Base-by-base conservation (phyloP, 2,329 filamentous ascomycete species). In the Ceratocystis albifundus region DNA sequence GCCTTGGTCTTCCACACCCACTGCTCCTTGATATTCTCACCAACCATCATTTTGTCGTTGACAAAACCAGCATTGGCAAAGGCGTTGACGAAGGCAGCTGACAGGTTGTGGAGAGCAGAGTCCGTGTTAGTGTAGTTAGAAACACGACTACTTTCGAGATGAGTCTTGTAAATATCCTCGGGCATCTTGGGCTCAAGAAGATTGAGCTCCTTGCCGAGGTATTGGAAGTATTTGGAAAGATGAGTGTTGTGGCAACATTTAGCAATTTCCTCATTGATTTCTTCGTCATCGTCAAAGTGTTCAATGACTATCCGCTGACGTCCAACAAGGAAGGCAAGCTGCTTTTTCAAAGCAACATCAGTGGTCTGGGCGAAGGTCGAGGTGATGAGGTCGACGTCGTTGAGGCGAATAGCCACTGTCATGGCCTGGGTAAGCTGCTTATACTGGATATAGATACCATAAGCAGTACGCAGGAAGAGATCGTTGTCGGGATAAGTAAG, bases 1-100 rank as follows among this genome's bases (percentile, higher is more conserved):
- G 95, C 91, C 77, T 99, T 99, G 22, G 95, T 97, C 80, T 97
- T 99, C 90, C 91, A 99, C 3, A 99, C 90, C 93, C 94, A 99
- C 69, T 88, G 89, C 71, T 88, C 87, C 79, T 96, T 95, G 69
- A 91, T 87, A 68, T 89, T 87, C 22, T 94, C 88, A 53, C 90
- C 87, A 67, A 97, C 80, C 93, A 99, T 96, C 84, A 99, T 88
- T 81, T 96, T 97, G 76, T 99, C 94, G 67, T 92, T 89, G 55
- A 91, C 89, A 71, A 91, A 99, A 41, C 94, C 94, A 65, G 94
- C 92, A 71, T 99, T 99, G 69, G 94, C 91, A 72, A 99, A 97
- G 0, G 89, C 90, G 73, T 99, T 99, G 70, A 99, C 95, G 71
- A 99, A 97, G 3, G 88, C 91, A 65, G 93, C 94, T 3, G 94